Base-by-base conservation (phyloP, 768 basidiomycete genomes). In the Suillus plorans region DNA sequence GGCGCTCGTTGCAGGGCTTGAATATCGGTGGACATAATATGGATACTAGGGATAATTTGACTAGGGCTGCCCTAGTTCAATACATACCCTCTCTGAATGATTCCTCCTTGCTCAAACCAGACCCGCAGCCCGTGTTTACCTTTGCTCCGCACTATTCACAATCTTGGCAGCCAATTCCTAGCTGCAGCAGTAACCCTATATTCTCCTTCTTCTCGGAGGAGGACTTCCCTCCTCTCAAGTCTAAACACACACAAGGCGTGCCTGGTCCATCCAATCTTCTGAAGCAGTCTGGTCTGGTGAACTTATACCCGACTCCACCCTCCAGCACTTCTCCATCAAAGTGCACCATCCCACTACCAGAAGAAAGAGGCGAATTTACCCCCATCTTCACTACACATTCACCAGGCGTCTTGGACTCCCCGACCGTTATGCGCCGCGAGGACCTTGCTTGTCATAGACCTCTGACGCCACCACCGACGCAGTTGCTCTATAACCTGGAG, bases 401-500 rank as follows among this genome's bases (percentile, higher is more conserved):
- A 6, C 67, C 62, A 4, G 77, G 79, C 18, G 63, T 78, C 28
- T 73, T 79, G 60, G 77, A 79, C 69, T 79, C 78, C 1, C 75
- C 80, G 3, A 64, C 71, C 1, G 71, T 75, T 60, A 72, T 78
- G 70, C 73, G 72, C 37, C 73, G 76, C 64, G 68, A 68, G 69
- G 73, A 73, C 49, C 61, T 74, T 56, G 66, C 68, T 25, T 72
- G 64, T 36, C 73, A 76, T 39, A 73, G 65, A 67, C 81, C 76
- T 3, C 73, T 78, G 64, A 80, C 81, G 22, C 82, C 82, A 60
- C 82, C 82, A 20, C 77, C 80, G 42, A 82, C 80, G 22, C 72
- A 80, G 62, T 79, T 80, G 25, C 78, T 74, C 36, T 65, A 70
- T 50, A 79, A 77, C 0, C 74, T 74, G 25, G 73, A 69, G 52